Evolutionary conservation across 2,329 filamentous ascomycete species (phyloP), one percentile per base, ranked within the genome.

Genomic region (Berkeleyomyces rouxiae): DNA sequence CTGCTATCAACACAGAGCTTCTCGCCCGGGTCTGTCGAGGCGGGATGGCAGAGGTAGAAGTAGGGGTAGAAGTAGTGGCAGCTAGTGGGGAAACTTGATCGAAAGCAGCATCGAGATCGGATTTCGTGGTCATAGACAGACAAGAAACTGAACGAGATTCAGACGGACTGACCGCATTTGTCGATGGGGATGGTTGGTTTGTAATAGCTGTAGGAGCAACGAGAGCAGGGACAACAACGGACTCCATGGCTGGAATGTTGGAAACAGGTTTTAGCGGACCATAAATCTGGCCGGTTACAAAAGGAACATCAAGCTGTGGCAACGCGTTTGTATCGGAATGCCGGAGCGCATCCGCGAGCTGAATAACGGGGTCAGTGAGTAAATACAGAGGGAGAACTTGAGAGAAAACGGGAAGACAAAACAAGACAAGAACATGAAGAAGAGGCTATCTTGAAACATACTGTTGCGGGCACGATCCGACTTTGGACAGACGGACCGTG

Each of bases 401-500:
- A 59, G 31, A 59, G 16, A 40, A 23, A 23, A 13, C 33, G 6
- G 46, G 40, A 46, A 16, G 13, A 57, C 23, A 33, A 33, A 39
- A 16, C 3, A 23, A 59, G 43, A 46, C 6, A 46, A 33, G 53
- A 46, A 11, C 13, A 5, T 7, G 10, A 23, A 39, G 7, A 11
- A n/a, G 53, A 40, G 11, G 36, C 7, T 10, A 6, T 42, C 44
- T 47, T 47, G n/a, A 16, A n/a, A 59, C 61, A 36, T 57, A 63
- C 62, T 40, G 59, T 80, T 67, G 77, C 71, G 63, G 75, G 74
- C 3, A 74, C 75, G 67, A 81, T 79, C 71, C 79, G 80, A 70
- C 78, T 75, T 67, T 81, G 79, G 33, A 33, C 13, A 5, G 76
- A 70, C 13, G 81, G 79, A 4, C 79, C 77, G 61, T 72, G 75